Conservation (phyloP, 140 eudicot genomes). For the Artemisia princeps region DNA sequence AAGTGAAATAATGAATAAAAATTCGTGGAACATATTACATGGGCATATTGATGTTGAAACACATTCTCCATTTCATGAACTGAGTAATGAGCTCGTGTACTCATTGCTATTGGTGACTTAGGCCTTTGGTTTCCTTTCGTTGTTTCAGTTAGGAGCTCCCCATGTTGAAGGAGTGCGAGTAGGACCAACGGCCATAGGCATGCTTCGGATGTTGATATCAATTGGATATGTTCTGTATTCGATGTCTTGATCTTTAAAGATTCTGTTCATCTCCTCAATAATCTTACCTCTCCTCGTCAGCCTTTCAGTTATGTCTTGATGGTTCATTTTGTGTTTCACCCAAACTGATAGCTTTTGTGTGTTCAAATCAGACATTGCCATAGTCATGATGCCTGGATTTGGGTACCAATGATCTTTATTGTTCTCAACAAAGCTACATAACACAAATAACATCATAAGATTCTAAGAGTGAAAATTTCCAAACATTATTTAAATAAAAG, state of each 20-base stretch:
- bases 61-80: not conserved
- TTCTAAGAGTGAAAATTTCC: not conserved
- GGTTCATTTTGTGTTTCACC: slow-evolving; percentile 43
- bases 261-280: slow-evolving; percentile 44
- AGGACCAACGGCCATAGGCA: slow-evolving; percentile 34
- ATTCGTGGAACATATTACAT: too few relatives aligned
- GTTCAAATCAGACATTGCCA: slow-evolving; percentile 37
- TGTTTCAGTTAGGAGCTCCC: slow-evolving; percentile 26
- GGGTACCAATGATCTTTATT: slow-evolving; percentile 55
- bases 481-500: not conserved
- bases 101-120: not conserved
- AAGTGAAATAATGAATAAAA: too few relatives aligned
- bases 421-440: slow-evolving; percentile 37
- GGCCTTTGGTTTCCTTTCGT: not conserved
- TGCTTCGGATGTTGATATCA: slow-evolving; percentile 44
- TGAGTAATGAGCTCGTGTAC: not conserved
- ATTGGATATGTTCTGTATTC: slow-evolving; percentile 41
- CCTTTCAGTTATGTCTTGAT: slow-evolving; percentile 46
- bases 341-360: slow-evolving; percentile 43
- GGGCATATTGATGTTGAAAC: not conserved
- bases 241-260: slow-evolving; percentile 40
- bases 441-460: not conserved
- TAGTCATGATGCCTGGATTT: slow-evolving; percentile 26
- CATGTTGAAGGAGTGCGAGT: slow-evolving; percentile 41
- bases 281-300: slow-evolving; percentile 37